phyloP scores from a whole-genome alignment of 139 green algal genomes.

The Volvox africanus region DNA sequence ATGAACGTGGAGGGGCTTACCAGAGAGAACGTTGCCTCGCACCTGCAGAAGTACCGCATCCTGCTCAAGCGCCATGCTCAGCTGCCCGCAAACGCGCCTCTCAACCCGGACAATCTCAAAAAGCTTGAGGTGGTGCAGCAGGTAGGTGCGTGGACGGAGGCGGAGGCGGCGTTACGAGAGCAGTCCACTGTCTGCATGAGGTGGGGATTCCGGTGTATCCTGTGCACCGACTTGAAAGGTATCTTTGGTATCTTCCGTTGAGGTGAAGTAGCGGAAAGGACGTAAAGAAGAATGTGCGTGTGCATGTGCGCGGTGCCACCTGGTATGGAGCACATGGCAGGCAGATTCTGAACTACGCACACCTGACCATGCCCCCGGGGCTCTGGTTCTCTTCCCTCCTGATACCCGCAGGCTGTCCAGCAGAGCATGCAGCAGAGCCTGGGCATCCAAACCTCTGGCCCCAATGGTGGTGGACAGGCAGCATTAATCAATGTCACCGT shows the following conservation, averaged over 20 bases:
- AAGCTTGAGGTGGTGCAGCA: constrained; percentile 45
- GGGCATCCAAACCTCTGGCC: background rate
- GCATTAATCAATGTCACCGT: background rate
- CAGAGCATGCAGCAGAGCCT: constrained; percentile 46
- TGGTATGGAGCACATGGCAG: too few relatives aligned
- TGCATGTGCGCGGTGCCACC: too few relatives aligned
- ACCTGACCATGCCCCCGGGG: too few relatives aligned
- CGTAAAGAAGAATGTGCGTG: too few relatives aligned
- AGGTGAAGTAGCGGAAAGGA: too few relatives aligned
- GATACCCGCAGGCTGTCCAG: constrained; percentile 18
- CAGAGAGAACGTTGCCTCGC: constrained; percentile 91
- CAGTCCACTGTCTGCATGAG: too few relatives aligned
- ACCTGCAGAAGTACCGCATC: constrained; percentile 92
- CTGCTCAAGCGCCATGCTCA: constrained; percentile 71
- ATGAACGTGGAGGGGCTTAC: constrained; percentile 97
- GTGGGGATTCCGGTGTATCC: too few relatives aligned
- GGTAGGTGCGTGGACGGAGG: background rate
- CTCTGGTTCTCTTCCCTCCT: background rate
- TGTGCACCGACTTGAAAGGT: too few relatives aligned
- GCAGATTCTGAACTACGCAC: too few relatives aligned
- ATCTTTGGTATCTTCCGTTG: too few relatives aligned
- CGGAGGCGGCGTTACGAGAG: too few relatives aligned
- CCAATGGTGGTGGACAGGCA: background rate
- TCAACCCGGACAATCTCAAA: constrained; percentile 37
- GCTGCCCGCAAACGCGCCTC: constrained; percentile 48